Percentiles rank a stretch among this genome's conserved stretches.
Evolutionary conservation across 441 rosid species (phyloP).

Genomic region (Jatropha podagrica): DNA sequence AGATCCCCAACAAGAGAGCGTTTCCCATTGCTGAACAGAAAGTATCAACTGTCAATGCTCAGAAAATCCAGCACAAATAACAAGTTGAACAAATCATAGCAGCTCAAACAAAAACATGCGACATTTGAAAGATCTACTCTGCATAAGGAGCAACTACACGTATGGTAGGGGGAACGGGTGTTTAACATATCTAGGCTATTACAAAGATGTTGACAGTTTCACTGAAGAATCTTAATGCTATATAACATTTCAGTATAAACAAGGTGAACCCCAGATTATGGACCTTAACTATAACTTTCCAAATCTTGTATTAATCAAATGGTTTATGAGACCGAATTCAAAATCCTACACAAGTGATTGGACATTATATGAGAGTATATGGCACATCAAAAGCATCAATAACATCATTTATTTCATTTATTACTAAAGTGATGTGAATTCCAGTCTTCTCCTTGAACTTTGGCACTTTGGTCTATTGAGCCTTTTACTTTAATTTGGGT

Average conservation of each 20-base stretch:
- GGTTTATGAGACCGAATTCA: neutral
- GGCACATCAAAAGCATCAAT: neutral
- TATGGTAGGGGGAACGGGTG: neutral
- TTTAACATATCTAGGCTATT: neutral
- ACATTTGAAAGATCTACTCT: slow-evolving; percentile 16
- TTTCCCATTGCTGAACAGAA: slow-evolving; percentile 74
- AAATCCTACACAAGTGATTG: slow-evolving; percentile 3
- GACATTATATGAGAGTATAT: neutral
- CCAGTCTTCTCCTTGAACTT: too few species aligned
- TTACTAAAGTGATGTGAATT: neutral
- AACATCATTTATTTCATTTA: neutral
- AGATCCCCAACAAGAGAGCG: slow-evolving; percentile 91
- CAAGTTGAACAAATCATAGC: slow-evolving; percentile 18
- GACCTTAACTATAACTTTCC: neutral
- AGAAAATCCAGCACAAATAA: slow-evolving; percentile 26
- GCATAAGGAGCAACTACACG: slow-evolving; percentile 17
- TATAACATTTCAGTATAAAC: neutral
- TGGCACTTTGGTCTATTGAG: too few species aligned
- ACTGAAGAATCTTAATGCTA: neutral
- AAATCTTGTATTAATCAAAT: neutral
- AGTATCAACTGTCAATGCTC: slow-evolving; percentile 51
- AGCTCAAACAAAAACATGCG: slow-evolving; percentile 25
- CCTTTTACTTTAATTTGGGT: too few species aligned
- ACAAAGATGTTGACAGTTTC: neutral
- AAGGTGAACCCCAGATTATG: neutral